Evolutionary conservation across 306 rosid species (phyloP).

Genomic region (Cicer judaicum): DNA sequence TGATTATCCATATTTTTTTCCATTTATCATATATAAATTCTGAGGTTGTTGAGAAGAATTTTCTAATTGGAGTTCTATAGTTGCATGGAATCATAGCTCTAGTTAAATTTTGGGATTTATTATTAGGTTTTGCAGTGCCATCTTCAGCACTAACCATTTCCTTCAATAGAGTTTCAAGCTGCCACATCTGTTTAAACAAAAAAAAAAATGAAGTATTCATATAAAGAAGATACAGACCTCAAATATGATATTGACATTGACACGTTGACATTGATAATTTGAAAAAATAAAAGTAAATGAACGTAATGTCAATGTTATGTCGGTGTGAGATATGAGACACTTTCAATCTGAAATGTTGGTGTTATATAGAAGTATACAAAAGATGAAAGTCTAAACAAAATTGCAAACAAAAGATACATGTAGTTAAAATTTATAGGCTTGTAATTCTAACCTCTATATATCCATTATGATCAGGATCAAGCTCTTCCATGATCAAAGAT

Average conservation of each 20-base stretch:
- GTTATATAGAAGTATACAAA: neutral
- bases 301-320: too few species aligned
- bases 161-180: slow-evolving; percentile 73
- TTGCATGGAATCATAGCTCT: slow-evolving; percentile 72
- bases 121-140: slow-evolving; percentile 28
- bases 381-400: neutral
- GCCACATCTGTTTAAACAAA: slow-evolving; percentile 71
- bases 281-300: too few species aligned
- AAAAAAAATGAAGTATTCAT: neutral
- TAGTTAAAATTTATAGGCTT: neutral
- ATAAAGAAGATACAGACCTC: too few species aligned
- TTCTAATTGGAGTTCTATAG: slow-evolving; percentile 68
- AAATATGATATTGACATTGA: too few species aligned
- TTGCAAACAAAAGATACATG: neutral
- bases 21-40: slow-evolving; percentile 65
- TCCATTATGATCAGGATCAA: slow-evolving; percentile 90
- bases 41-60: slow-evolving; percentile 19
- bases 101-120: slow-evolving; percentile 53
- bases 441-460: slow-evolving; percentile 72
- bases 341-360: too few species aligned
- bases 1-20: slow-evolving; percentile 74
- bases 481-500: slow-evolving; percentile 89
- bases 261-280: too few species aligned
- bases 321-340: too few species aligned
- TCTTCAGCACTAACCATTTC: slow-evolving; percentile 66